These are phyloP conservation scores for Metschnikowia cerradonensis DNA, from an alignment of 805 yeast species.

Conservation along the genomic window DNA sequence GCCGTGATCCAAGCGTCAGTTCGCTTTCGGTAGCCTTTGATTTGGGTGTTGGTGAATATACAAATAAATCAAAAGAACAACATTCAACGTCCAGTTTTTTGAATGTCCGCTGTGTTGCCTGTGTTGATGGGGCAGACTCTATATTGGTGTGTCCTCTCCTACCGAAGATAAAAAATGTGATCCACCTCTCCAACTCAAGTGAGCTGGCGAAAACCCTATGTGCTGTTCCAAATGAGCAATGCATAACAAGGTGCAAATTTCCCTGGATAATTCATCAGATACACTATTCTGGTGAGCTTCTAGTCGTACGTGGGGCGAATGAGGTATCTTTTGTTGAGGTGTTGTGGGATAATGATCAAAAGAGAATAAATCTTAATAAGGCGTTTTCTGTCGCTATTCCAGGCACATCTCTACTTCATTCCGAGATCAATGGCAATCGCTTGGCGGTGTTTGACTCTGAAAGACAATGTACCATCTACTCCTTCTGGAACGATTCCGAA, in stretches of 20 bases:
- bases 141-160: conserved; percentile 12
- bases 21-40: conserved; percentile 6
- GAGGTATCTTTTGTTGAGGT: conserved; percentile 7
- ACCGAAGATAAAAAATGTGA: conserved; percentile 10
- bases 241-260: conserved; percentile 2
- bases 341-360: conserved; percentile 10
- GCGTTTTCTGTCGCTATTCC: conserved; percentile 4
- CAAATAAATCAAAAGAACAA: background rate
- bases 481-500: background rate
- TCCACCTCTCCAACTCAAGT: conserved; percentile 1
- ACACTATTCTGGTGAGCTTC: conserved; percentile 3
- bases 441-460: conserved; percentile 7
- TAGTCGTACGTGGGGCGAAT: conserved; percentile 12
- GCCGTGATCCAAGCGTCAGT: conserved; percentile 12
- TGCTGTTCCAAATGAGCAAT: conserved; percentile 3
- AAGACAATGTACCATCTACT: conserved; percentile 4
- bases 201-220: conserved; percentile 7
- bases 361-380: conserved; percentile 3
- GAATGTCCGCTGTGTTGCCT: conserved; percentile 11
- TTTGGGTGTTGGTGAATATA: conserved; percentile 14
- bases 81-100: conserved; percentile 2
- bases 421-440: conserved; percentile 2
- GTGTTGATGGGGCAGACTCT: conserved; percentile 3
- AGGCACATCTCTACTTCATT: background rate
- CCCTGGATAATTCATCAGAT: conserved; percentile 12